Evolutionary conservation across 441 rosid species (phyloP), one percentile per base, ranked within the genome.

Genomic region (Erysimum pusillum): DNA sequence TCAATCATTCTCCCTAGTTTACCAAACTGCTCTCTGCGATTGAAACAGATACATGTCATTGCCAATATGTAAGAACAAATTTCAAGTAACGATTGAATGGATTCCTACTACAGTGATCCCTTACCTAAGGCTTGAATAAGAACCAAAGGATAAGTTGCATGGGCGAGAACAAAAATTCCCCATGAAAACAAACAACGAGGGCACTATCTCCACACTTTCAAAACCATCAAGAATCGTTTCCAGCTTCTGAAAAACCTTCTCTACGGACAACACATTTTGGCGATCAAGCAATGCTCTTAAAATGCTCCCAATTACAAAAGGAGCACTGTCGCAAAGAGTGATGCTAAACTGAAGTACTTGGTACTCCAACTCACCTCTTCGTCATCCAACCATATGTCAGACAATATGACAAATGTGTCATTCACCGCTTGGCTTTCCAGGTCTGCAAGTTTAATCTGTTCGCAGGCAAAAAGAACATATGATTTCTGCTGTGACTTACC

Each of bases 101-200:
- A 36, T 20, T 49, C 12, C 20, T 45, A 57, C 34, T 48, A 61
- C 25, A 73, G 75, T 36, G 57, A 69, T 48, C 39, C 34, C 85
- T 80, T 79, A 96, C 99, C 96, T 93, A 62, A 91, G 93, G 81
- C 69, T 86, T 77, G 91, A 83, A 76, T 87, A 93, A 32, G 97
- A 90, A 82, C 84, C 85, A 77, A 88, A 96, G 28, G 97, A 75
- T 74, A 90, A 86, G 78, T 89, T 91, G 82, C 93, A 96, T 18
- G 97, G 94, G 75, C 25, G 89, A 64, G 96, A 93, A 77, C 89
- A 90, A 72, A 93, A 91, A 51, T 91, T 88, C 39, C 98, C 98
- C 98, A 96, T 90, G 76, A 96, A 91, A 64, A 96, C 97, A 84
- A 96, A 93, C 58, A 94, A 87, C 48, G 98, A 91, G 65, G 98